Percentiles rank a stretch among this genome's conserved stretches.
These are phyloP conservation scores for Dalbergia cochinchinensis DNA, from an alignment of 306 rosid species.

Conservation along the genomic window DNA sequence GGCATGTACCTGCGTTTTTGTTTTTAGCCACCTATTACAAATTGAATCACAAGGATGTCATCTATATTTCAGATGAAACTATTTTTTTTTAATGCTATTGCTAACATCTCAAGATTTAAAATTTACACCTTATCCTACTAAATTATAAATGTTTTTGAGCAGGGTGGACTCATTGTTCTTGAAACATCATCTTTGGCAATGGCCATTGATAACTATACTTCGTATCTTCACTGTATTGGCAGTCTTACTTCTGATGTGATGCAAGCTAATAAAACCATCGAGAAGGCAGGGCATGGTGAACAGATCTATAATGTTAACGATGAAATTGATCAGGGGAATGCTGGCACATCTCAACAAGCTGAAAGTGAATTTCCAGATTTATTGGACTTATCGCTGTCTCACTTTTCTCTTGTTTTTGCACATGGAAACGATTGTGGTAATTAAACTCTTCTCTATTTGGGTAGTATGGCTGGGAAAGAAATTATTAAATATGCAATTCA, in stretches of 20 bases:
- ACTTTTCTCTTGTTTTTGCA: slow-evolving; percentile 62
- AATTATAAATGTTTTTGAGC: slow-evolving; percentile 55
- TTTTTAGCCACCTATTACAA: slow-evolving; percentile 29
- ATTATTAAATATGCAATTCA: slow-evolving; percentile 40
- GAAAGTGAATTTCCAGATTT: slow-evolving; percentile 56
- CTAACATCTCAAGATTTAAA: slow-evolving; percentile 37
- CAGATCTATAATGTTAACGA: slow-evolving; percentile 46
- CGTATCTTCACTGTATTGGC: slow-evolving; percentile 56
- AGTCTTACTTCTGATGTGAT: slow-evolving; percentile 56
- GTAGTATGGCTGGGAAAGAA: neutral
- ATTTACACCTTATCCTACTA: slow-evolving; percentile 38
- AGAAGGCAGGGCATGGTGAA: slow-evolving; percentile 48
- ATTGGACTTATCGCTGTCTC: slow-evolving; percentile 64
- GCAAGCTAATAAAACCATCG: slow-evolving; percentile 47
- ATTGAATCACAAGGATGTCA: slow-evolving; percentile 34
- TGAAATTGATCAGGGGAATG: slow-evolving; percentile 52
- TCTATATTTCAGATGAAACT: slow-evolving; percentile 31
- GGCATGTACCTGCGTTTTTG: slow-evolving; percentile 45
- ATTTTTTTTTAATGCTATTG: neutral
- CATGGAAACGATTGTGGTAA: slow-evolving; percentile 75
- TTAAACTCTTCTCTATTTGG: slow-evolving; percentile 28
- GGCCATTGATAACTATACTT: slow-evolving; percentile 55
- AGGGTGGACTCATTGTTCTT: slow-evolving; percentile 85
- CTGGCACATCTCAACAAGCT: slow-evolving; percentile 53
- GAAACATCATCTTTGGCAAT: slow-evolving; percentile 69